A percentile compares a stretch with the other conserved stretches of the same genome.
Evolutionary conservation across 2,329 filamentous ascomycete species (phyloP).

Genomic region (Clonostachys rosea): DNA sequence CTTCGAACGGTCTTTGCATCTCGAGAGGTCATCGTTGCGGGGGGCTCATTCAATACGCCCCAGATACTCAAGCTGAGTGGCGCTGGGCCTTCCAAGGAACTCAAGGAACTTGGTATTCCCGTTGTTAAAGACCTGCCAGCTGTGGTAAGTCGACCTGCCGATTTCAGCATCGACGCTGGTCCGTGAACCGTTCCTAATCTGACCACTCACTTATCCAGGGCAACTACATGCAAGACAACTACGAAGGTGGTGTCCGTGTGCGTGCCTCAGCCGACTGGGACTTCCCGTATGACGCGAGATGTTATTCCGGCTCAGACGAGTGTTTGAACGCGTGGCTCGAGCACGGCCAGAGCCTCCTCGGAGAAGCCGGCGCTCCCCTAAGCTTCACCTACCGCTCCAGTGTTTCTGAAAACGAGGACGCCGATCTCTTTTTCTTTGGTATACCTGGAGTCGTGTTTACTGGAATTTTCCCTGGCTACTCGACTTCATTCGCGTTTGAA

Average conservation of each 20-base stretch:
- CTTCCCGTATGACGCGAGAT: constrained; percentile 13
- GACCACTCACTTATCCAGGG: constrained; percentile 24
- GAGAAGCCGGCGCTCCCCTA: constrained; percentile 14
- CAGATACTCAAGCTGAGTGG: constrained; percentile 48
- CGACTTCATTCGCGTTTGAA: constrained; percentile 26
- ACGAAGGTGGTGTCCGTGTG: constrained; percentile 27
- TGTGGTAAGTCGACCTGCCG: constrained; percentile 32
- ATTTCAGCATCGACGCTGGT: constrained; percentile 27
- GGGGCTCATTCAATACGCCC: constrained; percentile 47
- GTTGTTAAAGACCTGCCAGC: constrained; percentile 49
- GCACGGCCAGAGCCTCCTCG: constrained; percentile 21
- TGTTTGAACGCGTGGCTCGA: constrained; percentile 27
- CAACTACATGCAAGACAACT: constrained; percentile 54
- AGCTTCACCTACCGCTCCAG: constrained; percentile 26
- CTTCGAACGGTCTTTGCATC: neutral
- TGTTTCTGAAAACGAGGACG: constrained; percentile 27
- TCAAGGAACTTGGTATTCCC: constrained; percentile 29
- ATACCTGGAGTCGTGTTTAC: constrained; percentile 45
- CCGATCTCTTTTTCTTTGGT: constrained; percentile 50
- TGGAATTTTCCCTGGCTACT: constrained; percentile 48
- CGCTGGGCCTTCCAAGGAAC: constrained; percentile 31
- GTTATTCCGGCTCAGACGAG: constrained; percentile 21
- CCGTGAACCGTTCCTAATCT: constrained; percentile 12
- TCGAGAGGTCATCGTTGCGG: constrained; percentile 41
- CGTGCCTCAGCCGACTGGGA: constrained; percentile 6